phyloP scores from a whole-genome alignment of 2,329 filamentous ascomycete species.

The Neonectria ditissima region DNA sequence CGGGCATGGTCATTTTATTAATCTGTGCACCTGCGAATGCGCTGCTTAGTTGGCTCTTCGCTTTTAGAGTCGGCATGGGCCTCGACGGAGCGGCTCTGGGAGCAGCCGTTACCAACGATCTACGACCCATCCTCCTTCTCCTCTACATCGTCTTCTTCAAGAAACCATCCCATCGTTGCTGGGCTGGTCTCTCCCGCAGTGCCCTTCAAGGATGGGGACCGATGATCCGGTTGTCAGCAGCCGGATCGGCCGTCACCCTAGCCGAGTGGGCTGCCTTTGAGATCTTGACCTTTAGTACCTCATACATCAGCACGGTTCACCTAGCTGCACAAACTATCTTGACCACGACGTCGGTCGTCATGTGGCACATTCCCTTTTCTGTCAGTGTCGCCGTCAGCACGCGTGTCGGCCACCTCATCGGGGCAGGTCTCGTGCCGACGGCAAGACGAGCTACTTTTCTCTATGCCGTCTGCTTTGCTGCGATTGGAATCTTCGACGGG shows the following conservation, averaged over 20 bases:
- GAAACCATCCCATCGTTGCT: conserved; percentile 43
- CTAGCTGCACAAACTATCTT: conserved; percentile 57
- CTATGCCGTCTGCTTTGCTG: conserved; percentile 49
- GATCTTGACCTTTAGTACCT: conserved; percentile 58
- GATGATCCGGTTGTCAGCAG: conserved; percentile 53
- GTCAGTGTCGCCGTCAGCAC: conserved; percentile 56
- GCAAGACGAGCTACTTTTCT: conserved; percentile 49
- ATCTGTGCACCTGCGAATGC: conserved; percentile 62
- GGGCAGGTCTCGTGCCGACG: conserved; percentile 48
- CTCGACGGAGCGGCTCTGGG: conserved; percentile 64
- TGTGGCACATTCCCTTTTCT: conserved; percentile 59
- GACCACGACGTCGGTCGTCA: conserved; percentile 54
- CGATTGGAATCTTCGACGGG: conserved; percentile 51
- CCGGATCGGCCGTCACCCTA: conserved; percentile 54
- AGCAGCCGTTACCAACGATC: conserved; percentile 60
- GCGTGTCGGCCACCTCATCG: conserved; percentile 57
- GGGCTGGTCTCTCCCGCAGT: conserved; percentile 55
- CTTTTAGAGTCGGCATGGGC: conserved; percentile 55
- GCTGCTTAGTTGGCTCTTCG: conserved; percentile 62
- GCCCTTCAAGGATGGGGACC: conserved; percentile 54
- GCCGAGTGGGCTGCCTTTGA: conserved; percentile 59
- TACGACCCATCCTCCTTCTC: conserved; percentile 61
- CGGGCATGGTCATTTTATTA: conserved; percentile 59
- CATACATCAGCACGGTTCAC: conserved; percentile 57
- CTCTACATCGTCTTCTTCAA: conserved; percentile 59